Conservation (phyloP, 495 filamentous ascomycete species). For the Talaromyces thailandensis region DNA sequence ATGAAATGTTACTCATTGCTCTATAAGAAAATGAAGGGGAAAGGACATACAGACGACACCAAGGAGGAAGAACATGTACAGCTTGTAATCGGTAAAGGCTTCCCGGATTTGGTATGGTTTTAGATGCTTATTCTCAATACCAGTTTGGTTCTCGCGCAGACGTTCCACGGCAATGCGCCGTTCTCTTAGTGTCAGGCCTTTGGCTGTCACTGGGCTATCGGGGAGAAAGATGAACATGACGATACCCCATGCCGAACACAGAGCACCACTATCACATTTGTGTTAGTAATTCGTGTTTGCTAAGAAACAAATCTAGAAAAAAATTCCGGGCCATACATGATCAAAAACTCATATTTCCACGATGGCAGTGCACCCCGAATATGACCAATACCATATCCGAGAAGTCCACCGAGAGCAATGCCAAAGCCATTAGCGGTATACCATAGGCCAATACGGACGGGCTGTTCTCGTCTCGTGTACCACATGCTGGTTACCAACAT, state of each 20-base stretch:
- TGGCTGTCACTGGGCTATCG: conserved; percentile 53
- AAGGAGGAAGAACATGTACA: conserved; percentile 53
- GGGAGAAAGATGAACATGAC: conserved; percentile 53
- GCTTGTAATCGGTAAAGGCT: conserved; percentile 48
- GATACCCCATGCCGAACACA: conserved; percentile 48
- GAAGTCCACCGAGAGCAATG: conserved; percentile 47
- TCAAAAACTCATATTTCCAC: conserved; percentile 49
- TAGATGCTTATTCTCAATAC: conserved; percentile 55
- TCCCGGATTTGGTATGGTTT: conserved; percentile 51
- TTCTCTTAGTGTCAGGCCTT: conserved; percentile 46
- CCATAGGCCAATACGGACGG: conserved; percentile 50
- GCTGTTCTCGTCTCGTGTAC: conserved; percentile 49
- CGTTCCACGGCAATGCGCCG: conserved; percentile 50
- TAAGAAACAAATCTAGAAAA: neutral
- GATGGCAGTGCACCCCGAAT: conserved; percentile 42
- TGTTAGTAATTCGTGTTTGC: neutral
- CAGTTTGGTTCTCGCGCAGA: conserved; percentile 52
- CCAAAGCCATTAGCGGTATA: conserved; percentile 52
- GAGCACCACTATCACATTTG: conserved; percentile 24
- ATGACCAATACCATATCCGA: conserved; percentile 51
- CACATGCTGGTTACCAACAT: conserved; percentile 36
- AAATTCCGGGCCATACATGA: conserved; percentile 16
- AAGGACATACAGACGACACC: conserved; percentile 31
- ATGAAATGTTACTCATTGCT: too few species aligned
- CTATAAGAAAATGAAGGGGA: neutral